Evolutionary conservation across 345 rosid genomes (phyloP).

Genomic region (Brassica rapa): DNA sequence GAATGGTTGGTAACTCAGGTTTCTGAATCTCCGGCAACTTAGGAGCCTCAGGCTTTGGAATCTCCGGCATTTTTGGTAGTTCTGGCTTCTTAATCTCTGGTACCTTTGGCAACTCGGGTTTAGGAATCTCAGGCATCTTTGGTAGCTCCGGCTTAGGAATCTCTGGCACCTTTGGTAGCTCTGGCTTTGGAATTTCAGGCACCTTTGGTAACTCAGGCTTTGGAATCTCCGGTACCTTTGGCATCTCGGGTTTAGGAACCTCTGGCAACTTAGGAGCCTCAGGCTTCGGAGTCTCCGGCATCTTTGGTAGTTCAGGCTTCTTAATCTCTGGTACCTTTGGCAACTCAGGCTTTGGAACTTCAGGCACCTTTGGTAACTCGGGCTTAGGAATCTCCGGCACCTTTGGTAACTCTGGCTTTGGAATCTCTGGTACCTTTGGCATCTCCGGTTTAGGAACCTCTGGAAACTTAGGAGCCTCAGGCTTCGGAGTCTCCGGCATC

Average conservation of each 20-base stretch:
- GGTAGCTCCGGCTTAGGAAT: background rate
- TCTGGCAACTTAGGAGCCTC: constrained; percentile 27
- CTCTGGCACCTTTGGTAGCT: constrained; percentile 17
- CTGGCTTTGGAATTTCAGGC: background rate
- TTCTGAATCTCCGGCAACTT: constrained; percentile 22
- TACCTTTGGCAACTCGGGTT: constrained; percentile 19
- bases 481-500: background rate
- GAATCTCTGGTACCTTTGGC: background rate
- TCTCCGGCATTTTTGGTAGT: background rate
- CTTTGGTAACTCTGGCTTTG: constrained; percentile 5
- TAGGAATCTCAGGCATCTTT: constrained; percentile 15
- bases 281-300: constrained; percentile 6
- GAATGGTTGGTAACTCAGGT: background rate
- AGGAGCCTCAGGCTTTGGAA: constrained; percentile 21
- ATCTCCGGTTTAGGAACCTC: background rate
- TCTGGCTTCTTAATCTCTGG: constrained; percentile 23
- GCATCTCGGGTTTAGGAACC: background rate
- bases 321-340: constrained; percentile 26
- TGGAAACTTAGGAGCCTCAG: background rate
- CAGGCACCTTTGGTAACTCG: constrained; percentile 8
- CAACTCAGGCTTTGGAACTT: background rate
- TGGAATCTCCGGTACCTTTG: background rate
- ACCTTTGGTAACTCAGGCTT: background rate
- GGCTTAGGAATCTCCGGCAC: constrained; percentile 1
- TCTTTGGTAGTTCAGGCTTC: constrained; percentile 27